phyloP scores from a whole-genome alignment of 2,329 filamentous ascomycete species.

The Myriangium duriaei region DNA sequence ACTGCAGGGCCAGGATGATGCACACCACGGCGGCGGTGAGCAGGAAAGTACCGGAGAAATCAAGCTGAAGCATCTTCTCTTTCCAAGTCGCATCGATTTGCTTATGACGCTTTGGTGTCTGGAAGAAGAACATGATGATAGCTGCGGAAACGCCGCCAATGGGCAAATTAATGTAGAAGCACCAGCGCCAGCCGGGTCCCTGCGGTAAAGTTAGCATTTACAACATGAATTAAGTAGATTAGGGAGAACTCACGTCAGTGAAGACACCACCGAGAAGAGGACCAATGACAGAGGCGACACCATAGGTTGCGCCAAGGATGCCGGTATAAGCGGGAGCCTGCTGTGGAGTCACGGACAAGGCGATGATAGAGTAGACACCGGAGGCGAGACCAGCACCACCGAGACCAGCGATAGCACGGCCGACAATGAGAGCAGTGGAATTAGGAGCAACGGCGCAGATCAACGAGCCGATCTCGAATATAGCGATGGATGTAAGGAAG shows the following conservation, averaged over 20 bases:
- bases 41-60: constrained; percentile 30
- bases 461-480: constrained; percentile 37
- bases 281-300: constrained; percentile 32
- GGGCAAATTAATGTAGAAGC: constrained; percentile 42
- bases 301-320: constrained; percentile 29
- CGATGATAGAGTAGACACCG: constrained; percentile 24
- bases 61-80: constrained; percentile 34
- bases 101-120: constrained; percentile 20
- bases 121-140: constrained; percentile 29
- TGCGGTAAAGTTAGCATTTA: no score
- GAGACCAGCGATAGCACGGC: constrained; percentile 42
- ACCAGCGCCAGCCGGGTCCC: constrained; percentile 31
- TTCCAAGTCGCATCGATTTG: constrained; percentile 16
- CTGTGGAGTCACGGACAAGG: constrained; percentile 12
- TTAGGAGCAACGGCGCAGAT: constrained; percentile 36
- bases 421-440: constrained; percentile 40
- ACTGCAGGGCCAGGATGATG: constrained; percentile 6
- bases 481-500: constrained; percentile 23
- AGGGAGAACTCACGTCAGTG: no score
- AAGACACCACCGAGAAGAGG: constrained; percentile 42
- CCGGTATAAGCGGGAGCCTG: constrained; percentile 14
- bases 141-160: constrained; percentile 29
- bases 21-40: constrained; percentile 24
- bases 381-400: constrained; percentile 40
- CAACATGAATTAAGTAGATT: no score